Conservation (phyloP, 352 stramenopile genomes). For the Phytophthora vignae region DNA sequence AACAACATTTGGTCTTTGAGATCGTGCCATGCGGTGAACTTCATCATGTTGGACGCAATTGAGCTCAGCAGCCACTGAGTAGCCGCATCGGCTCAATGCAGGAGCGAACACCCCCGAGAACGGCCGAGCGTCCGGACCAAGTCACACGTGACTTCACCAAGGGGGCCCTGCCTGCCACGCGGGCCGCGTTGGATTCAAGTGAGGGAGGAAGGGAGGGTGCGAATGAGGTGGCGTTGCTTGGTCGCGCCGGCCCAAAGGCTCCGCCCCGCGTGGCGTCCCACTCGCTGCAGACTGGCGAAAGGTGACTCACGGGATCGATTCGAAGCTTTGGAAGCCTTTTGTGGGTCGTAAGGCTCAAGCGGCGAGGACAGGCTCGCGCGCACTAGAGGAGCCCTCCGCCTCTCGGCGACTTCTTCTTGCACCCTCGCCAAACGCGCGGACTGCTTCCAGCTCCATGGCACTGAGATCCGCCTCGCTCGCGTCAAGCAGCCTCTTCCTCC, state of each 20-base stretch:
- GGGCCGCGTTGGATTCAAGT: constrained; percentile 11
- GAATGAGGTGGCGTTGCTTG: constrained; percentile 35
- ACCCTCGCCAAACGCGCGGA: not conserved
- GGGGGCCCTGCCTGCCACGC: constrained; percentile 5
- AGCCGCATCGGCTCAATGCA: not conserved
- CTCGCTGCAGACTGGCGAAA: constrained; percentile 35
- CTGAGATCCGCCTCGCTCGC: not conserved
- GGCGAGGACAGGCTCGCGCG: constrained; percentile 18
- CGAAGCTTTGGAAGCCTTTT: constrained; percentile 21
- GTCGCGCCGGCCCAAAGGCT: constrained; percentile 20
- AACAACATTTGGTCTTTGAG: not conserved
- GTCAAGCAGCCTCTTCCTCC: not conserved
- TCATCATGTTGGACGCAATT: not conserved
- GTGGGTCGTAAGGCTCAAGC: constrained; percentile 21
- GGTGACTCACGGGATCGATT: constrained; percentile 22
- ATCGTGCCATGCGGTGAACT: not conserved
- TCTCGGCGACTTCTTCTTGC: constrained; percentile 16
- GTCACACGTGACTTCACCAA: not conserved
- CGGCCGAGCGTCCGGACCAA: not conserved
- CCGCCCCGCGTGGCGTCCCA: constrained; percentile 10
- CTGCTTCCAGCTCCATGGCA: constrained; percentile 15
- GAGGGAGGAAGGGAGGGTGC: constrained; percentile 21
- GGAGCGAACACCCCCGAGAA: not conserved
- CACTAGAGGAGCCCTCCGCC: not conserved
- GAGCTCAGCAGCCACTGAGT: not conserved